Evolutionary conservation across 164 flowering plant genomes (phyloP).

Genomic region (Chloranthus sessilifolius): DNA sequence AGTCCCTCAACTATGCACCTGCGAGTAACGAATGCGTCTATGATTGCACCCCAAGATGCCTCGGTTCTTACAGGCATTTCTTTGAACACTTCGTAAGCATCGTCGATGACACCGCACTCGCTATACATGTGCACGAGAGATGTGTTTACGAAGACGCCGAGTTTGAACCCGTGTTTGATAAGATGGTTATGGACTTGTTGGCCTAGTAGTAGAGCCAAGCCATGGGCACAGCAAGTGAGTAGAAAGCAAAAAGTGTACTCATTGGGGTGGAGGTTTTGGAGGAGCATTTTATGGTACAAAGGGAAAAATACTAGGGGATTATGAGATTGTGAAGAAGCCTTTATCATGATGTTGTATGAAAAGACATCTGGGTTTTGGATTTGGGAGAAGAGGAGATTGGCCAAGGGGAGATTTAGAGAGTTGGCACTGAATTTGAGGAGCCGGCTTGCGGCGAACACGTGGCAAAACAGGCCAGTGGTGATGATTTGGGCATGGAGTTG

Average conservation of each 20-base stretch:
- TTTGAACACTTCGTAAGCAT: constrained; percentile 7
- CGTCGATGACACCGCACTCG: constrained; percentile 5
- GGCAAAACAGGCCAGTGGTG: constrained; percentile 9
- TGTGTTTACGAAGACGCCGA: constrained; percentile 8
- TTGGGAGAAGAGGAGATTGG: constrained; percentile 13
- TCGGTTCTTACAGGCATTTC: constrained; percentile 16
- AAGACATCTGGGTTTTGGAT: constrained; percentile 19
- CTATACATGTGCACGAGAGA: constrained; percentile 20
- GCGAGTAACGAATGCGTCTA: constrained; percentile 5
- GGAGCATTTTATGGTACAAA: constrained; percentile 13
- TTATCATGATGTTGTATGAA: constrained; percentile 16
- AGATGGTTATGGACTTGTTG: constrained; percentile 18
- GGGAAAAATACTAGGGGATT: constrained; percentile 8
- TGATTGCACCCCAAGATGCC: constrained; percentile 18
- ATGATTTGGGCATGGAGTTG: constrained; percentile 19
- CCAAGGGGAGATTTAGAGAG: constrained; percentile 6
- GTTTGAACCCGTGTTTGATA: constrained; percentile 11
- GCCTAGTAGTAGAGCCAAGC: constrained; percentile 10
- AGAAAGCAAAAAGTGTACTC: constrained; percentile 25
- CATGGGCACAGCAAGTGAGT: constrained; percentile 17
- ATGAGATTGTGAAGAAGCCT: constrained; percentile 10
- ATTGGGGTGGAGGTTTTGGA: constrained; percentile 15
- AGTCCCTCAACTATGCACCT: constrained; percentile 7
- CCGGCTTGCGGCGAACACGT: constrained; percentile 15
- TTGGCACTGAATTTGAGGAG: constrained; percentile 11